Evolutionary conservation across 2,329 filamentous ascomycete genomes (phyloP), one percentile per base, ranked within the genome.

Genomic region (Ceratocystis cubensis): DNA sequence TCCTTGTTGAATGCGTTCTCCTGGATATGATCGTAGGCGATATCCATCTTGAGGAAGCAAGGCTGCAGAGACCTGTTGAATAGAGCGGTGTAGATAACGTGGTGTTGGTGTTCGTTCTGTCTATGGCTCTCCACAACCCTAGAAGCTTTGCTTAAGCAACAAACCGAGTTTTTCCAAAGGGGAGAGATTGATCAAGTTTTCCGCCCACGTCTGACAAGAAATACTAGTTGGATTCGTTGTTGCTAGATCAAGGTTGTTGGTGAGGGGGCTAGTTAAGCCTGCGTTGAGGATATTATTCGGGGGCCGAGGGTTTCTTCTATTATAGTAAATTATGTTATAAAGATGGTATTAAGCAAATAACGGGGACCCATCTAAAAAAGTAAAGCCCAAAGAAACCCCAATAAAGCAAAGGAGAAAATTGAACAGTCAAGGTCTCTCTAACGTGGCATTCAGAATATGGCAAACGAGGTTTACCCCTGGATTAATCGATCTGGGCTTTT

Each of bases 11-110:
- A 82, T 64, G 85, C 83, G 75, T 94, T 87, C 78, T 96, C 91
- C 74, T 91, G 87, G 72, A 97, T 96, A 76, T 96, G 91, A 74
- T 99, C 94, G 82, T 97, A 99, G 57, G 92, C 92, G 73, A 95
- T 82, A 83, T 99, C 94, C 94, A 99, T 97, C 70, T 70, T 72
- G 61, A 59, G 17, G 22, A 37, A 33, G 28, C 28, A 17, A 33
- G 28, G 10, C 53, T 59, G 22, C 53, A 6, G 28, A 59, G 53
- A 15, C 10, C 53, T 17, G 10, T 57, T 22, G 53, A 22, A 28
- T 15, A 57, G 22, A 33, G 53, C 53, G 53, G 28, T 59, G 28
- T 59, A 59, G 28, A 59, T 59, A 8, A n/a, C 3, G 46, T 59
- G 28, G 10, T 25, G 25, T 33, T 17, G 25, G 17, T 37, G 53